Percentiles rank a stretch among this genome's conserved stretches.
These are phyloP conservation scores for Penicillium samsonianum DNA, from an alignment of 495 filamentous ascomycete species.

Conservation along the genomic window DNA sequence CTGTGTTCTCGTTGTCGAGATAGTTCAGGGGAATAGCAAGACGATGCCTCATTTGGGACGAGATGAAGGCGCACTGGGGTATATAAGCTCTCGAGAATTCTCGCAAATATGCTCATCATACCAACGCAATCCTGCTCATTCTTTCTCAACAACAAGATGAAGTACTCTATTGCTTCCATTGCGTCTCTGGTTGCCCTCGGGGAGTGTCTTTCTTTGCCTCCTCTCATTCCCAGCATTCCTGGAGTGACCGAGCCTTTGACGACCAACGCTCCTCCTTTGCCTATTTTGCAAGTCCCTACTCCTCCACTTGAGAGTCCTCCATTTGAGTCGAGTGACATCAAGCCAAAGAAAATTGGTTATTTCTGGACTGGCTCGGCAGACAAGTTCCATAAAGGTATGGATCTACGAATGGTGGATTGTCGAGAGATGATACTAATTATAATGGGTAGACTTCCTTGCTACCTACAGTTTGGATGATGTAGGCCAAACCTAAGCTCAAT, in stretches of 20 bases:
- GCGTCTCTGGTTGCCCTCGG: constrained; percentile 24
- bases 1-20: constrained; percentile 2
- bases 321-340: constrained; percentile 54
- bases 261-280: constrained; percentile 52
- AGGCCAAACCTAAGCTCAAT: background rate
- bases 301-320: constrained; percentile 56
- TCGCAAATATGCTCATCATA: constrained; percentile 35
- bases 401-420: background rate
- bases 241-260: constrained; percentile 58
- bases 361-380: constrained; percentile 64
- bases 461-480: constrained; percentile 62
- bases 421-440: background rate
- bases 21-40: constrained; percentile 1
- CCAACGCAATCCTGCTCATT: constrained; percentile 7
- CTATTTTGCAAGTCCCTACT: constrained; percentile 59
- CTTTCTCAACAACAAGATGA: constrained; percentile 23
- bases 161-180: constrained; percentile 23
- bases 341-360: constrained; percentile 67
- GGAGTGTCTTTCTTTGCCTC: constrained; percentile 44
- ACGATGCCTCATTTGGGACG: background rate
- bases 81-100: constrained; percentile 29
- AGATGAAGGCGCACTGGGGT: constrained; percentile 5
- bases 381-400: constrained; percentile 52
- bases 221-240: constrained; percentile 59
- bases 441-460: constrained; percentile 54